Conservation (phyloP, 805 yeast species). For the Candida odintsovae region DNA sequence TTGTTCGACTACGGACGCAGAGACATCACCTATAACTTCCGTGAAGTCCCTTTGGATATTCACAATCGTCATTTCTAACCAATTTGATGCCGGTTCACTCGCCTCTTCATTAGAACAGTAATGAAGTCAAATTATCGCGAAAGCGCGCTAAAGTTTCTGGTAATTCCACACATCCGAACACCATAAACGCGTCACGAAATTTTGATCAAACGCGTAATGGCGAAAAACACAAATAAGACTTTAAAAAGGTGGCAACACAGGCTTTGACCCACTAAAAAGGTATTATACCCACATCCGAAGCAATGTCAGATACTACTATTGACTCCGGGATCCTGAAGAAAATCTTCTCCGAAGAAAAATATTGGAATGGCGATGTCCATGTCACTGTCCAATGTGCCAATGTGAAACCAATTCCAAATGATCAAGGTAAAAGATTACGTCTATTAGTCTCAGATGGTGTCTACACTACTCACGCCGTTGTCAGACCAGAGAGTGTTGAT, state of each 20-base stretch:
- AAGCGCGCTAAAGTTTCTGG: background rate
- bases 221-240: background rate
- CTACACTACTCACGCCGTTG: slow-evolving; percentile 44
- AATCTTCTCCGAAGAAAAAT: slow-evolving; percentile 16
- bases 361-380: slow-evolving; percentile 20
- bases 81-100: too few relatives aligned
- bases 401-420: slow-evolving; percentile 32
- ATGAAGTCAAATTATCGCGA: background rate
- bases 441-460: slow-evolving; percentile 48
- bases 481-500: slow-evolving; percentile 44
- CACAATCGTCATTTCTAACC: slow-evolving; percentile 10
- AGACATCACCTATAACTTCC: slow-evolving; percentile 37
- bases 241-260: slow-evolving; percentile 6
- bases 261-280: background rate
- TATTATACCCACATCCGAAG: background rate
- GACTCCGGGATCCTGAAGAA: slow-evolving; percentile 14
- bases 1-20: slow-evolving; percentile 12
- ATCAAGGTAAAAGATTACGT: slow-evolving; percentile 36
- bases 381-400: slow-evolving; percentile 32
- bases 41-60: slow-evolving; percentile 38
- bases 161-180: background rate
- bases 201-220: slow-evolving; percentile 2
- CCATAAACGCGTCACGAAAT: background rate
- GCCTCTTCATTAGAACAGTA: too few relatives aligned
- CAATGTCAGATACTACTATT: slow-evolving; percentile 3